Percentiles rank a stretch among this genome's conserved stretches.
Evolutionary conservation across 2,329 filamentous ascomycete species (phyloP).

Genomic region (Pseudogymnoascus sp.): DNA sequence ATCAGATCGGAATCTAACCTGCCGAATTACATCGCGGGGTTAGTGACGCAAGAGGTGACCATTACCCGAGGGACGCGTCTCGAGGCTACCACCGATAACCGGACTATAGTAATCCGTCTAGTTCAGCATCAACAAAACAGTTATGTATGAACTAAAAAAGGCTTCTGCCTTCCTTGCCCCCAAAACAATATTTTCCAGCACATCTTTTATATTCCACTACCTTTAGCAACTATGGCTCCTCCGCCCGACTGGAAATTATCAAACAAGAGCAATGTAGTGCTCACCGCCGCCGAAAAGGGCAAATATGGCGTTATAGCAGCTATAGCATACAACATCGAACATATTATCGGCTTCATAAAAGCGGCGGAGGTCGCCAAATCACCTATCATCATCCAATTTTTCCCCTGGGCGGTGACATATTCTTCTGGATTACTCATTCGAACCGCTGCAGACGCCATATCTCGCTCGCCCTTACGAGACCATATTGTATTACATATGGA

Average conservation of each 20-base stretch:
- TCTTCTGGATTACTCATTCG: slow-evolving; percentile 46
- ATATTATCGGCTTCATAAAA: slow-evolving; percentile 58
- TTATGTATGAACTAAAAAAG: neutral
- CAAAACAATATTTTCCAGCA: neutral
- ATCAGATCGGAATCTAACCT: neutral
- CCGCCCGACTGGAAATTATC: slow-evolving; percentile 1
- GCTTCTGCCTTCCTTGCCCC: neutral
- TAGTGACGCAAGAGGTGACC: neutral
- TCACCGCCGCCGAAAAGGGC: slow-evolving; percentile 45
- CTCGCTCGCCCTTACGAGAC: slow-evolving; percentile 12
- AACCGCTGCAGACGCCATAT: slow-evolving; percentile 36
- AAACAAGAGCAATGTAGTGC: slow-evolving; percentile 36
- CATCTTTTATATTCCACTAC: neutral
- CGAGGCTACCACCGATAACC: neutral
- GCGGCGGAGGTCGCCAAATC: slow-evolving; percentile 60
- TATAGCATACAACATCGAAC: slow-evolving; percentile 61
- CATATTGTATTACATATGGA: slow-evolving; percentile 49
- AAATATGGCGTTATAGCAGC: slow-evolving; percentile 48
- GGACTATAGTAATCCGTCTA: neutral
- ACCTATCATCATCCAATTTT: slow-evolving; percentile 61
- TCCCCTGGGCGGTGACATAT: slow-evolving; percentile 62
- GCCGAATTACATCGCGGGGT: neutral
- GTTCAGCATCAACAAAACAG: neutral
- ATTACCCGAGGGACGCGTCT: neutral
- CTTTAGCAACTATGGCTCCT: slow-evolving; percentile 4